A percentile compares a stretch with the other conserved stretches of the same genome.
These are phyloP conservation scores for Apiospora saccharicola DNA, from an alignment of 2,329 filamentous ascomycete genomes.

Conservation along the genomic window DNA sequence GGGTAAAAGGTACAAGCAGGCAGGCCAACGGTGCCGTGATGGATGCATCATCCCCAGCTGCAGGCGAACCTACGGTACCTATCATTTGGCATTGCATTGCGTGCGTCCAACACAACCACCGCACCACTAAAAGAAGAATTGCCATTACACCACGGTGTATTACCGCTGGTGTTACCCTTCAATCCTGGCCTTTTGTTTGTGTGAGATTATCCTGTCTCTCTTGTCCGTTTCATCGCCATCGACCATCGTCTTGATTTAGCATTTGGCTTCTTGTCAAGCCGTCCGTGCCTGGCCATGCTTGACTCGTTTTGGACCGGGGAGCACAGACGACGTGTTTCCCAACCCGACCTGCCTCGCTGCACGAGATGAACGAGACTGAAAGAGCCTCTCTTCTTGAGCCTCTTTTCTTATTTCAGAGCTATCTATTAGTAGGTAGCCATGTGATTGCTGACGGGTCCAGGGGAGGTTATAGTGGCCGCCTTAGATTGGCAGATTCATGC, in stretches of 20 bases:
- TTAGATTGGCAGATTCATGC: not conserved
- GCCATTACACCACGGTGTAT: not conserved
- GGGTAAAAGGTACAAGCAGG: not conserved
- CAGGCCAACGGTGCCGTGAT: conserved; percentile 3
- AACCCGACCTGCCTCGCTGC: not conserved
- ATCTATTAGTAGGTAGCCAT: too few species aligned
- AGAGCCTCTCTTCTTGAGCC: not conserved
- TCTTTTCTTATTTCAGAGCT: not conserved
- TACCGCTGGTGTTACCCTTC: not conserved
- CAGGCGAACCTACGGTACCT: conserved; percentile 2
- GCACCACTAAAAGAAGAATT: not conserved
- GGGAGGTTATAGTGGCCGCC: not conserved
- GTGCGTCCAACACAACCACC: not conserved
- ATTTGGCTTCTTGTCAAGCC: conserved; percentile 14
- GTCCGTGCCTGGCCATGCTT: conserved; percentile 12
- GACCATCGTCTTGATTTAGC: not conserved
- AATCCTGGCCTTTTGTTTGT: not conserved
- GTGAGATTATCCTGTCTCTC: conserved; percentile 4
- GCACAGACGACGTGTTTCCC: conserved; percentile 15
- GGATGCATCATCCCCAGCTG: conserved; percentile 10
- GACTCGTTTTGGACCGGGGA: not conserved
- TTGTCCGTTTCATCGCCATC: conserved; percentile 11
- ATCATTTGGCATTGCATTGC: not conserved
- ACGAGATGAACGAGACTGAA: not conserved
- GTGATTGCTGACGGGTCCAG: not conserved